A percentile compares a stretch with the other conserved stretches of the same genome.
phyloP scores from a whole-genome alignment of 2,329 filamentous ascomycete genomes.

The Penicillium sp. region DNA sequence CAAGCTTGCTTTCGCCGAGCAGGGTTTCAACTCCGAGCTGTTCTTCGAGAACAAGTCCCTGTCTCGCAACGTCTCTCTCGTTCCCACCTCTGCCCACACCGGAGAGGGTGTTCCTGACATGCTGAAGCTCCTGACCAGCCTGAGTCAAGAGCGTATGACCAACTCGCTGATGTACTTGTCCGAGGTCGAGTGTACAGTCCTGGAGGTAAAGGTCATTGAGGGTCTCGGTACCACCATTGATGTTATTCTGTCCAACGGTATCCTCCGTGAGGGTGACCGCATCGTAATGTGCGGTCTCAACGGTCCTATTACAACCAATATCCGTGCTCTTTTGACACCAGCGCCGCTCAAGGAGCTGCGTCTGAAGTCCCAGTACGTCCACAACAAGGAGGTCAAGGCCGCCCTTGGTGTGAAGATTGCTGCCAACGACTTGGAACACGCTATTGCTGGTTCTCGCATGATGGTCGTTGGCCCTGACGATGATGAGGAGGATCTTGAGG shows the following conservation, averaged over 20 bases:
- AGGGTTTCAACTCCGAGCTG: slow-evolving; percentile 96
- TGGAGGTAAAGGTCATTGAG: slow-evolving; percentile 98
- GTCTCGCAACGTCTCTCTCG: slow-evolving; percentile 89
- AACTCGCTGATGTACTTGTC: slow-evolving; percentile 97
- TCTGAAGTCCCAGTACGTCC: slow-evolving; percentile 92
- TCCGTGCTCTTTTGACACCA: slow-evolving; percentile 88
- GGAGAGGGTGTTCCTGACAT: slow-evolving; percentile 98
- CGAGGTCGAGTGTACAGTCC: slow-evolving; percentile 94
- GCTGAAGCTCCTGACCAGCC: slow-evolving; percentile 87
- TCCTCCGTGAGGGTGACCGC: slow-evolving; percentile 87
- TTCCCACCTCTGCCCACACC: slow-evolving; percentile 96
- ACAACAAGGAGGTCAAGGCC: slow-evolving; percentile 99
- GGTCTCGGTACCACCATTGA: slow-evolving; percentile 99
- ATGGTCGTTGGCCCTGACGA: slow-evolving; percentile 93
- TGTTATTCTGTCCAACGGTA: slow-evolving; percentile 93
- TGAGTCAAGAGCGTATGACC: slow-evolving; percentile 97
- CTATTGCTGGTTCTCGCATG: slow-evolving; percentile 92
- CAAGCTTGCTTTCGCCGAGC: slow-evolving; percentile 90
- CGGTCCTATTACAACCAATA: slow-evolving; percentile 90
- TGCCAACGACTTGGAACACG: slow-evolving; percentile 89
- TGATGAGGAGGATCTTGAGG: slow-evolving; percentile 93
- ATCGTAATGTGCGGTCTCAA: slow-evolving; percentile 97
- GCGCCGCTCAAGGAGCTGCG: slow-evolving; percentile 90
- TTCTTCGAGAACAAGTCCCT: slow-evolving; percentile 98
- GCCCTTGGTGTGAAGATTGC: slow-evolving; percentile 98